These are phyloP conservation scores for Gracilaria gracilis DNA, from an alignment of 23 red algal species.

Conservation along the genomic window DNA sequence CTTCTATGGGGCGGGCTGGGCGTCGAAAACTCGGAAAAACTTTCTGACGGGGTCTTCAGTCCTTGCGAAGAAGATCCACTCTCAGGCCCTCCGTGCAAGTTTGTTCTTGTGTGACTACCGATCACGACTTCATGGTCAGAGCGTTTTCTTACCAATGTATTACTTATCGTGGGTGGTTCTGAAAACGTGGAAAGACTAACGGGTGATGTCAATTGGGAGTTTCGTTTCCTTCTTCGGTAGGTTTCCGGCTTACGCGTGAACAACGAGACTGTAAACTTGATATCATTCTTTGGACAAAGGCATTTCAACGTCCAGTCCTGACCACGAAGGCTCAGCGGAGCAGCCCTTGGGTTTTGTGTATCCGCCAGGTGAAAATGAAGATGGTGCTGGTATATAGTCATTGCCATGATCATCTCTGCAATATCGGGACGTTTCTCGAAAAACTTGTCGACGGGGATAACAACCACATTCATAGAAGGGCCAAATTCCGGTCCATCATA, in stretches of 20 bases:
- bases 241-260: conserved; percentile 63
- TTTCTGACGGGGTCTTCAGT: conserved; percentile 11
- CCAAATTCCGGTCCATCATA: conserved; percentile 68
- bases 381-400: conserved; percentile 79
- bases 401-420: conserved; percentile 86
- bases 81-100: neutral
- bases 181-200: conserved; percentile 10
- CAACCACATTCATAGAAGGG: conserved; percentile 75
- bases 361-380: conserved; percentile 84
- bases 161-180: neutral
- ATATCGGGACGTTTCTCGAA: conserved; percentile 78
- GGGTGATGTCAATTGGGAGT: conserved; percentile 5
- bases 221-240: conserved; percentile 19
- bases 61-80: neutral
- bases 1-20: conserved; percentile 13
- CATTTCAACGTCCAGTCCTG: conserved; percentile 87
- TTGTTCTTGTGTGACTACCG: neutral
- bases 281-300: conserved; percentile 81
- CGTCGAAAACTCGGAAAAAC: conserved; percentile 22
- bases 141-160: conserved; percentile 12
- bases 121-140: conserved; percentile 10
- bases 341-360: conserved; percentile 63
- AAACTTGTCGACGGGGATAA: conserved; percentile 72
- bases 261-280: conserved; percentile 88
- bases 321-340: conserved; percentile 57